Evolutionary conservation across 2,329 filamentous ascomycete species (phyloP).

Genomic region (Niveomyces coronatus): DNA sequence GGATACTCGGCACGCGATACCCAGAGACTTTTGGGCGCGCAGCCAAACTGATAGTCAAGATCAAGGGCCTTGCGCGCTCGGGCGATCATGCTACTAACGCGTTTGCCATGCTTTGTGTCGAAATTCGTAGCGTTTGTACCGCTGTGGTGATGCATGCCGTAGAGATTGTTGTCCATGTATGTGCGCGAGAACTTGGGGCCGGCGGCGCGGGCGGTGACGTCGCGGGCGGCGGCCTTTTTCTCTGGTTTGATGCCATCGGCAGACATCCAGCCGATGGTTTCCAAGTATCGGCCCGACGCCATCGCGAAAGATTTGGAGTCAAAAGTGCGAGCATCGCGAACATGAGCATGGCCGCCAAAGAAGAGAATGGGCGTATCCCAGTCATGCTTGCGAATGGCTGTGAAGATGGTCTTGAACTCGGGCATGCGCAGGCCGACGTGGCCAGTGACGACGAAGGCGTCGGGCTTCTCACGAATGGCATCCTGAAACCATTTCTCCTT

Average conservation of each 20-base stretch:
- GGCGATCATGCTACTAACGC: slow-evolving; percentile 60
- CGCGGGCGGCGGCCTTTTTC: slow-evolving; percentile 13
- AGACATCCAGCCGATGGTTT: slow-evolving; percentile 91
- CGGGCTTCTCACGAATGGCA: slow-evolving; percentile 73
- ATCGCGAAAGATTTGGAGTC: slow-evolving; percentile 70
- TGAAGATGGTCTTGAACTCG: slow-evolving; percentile 70
- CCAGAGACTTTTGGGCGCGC: slow-evolving; percentile 72
- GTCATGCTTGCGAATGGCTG: slow-evolving; percentile 63
- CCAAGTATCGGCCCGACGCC: slow-evolving; percentile 84
- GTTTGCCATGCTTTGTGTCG: slow-evolving; percentile 61
- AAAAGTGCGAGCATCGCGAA: slow-evolving; percentile 73
- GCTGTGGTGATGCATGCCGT: slow-evolving; percentile 73
- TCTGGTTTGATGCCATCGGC: slow-evolving; percentile 50
- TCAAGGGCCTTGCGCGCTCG: slow-evolving; percentile 58
- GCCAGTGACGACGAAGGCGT: slow-evolving; percentile 78
- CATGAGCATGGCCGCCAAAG: slow-evolving; percentile 84
- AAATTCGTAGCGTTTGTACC: slow-evolving; percentile 63
- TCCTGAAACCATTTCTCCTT: slow-evolving; percentile 82
- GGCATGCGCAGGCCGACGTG: slow-evolving; percentile 75
- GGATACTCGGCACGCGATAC: slow-evolving; percentile 70
- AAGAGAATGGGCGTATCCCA: slow-evolving; percentile 82
- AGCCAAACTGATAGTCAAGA: slow-evolving; percentile 70
- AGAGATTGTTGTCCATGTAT: slow-evolving; percentile 92
- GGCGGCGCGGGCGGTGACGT: slow-evolving; percentile 17
- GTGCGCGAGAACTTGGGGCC: slow-evolving; percentile 57